These are phyloP conservation scores for Colletotrichum truncatum DNA, from an alignment of 2,329 filamentous ascomycete genomes.

Conservation along the genomic window DNA sequence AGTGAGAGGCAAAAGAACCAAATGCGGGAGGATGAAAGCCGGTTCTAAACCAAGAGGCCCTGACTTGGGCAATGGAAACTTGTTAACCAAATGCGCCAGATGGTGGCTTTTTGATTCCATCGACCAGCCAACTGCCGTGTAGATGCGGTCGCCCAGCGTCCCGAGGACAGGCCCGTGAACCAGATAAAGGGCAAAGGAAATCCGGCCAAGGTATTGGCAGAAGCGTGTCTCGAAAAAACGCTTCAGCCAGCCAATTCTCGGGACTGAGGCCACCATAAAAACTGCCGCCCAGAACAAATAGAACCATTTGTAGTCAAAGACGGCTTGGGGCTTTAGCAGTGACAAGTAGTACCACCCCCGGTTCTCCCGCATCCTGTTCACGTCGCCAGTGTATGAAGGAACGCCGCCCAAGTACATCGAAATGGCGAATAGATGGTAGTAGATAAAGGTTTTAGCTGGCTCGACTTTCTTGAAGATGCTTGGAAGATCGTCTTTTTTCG, in stretches of 20 bases:
- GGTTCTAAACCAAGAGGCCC: conserved; percentile 71
- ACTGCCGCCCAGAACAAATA: conserved; percentile 48
- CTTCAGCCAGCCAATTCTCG: conserved; percentile 48
- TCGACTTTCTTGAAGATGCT: conserved; percentile 53
- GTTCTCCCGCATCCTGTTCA: conserved; percentile 5
- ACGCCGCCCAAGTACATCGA: conserved; percentile 43
- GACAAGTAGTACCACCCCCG: conserved; percentile 43
- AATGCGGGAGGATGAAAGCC: conserved; percentile 66
- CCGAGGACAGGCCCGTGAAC: conserved; percentile 67
- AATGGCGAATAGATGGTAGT: conserved; percentile 45
- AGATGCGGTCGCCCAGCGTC: conserved; percentile 63
- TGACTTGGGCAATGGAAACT: conserved; percentile 59
- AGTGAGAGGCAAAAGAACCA: conserved; percentile 68
- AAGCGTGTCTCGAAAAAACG: conserved; percentile 57
- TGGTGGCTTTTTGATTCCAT: conserved; percentile 57
- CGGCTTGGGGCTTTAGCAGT: conserved; percentile 67
- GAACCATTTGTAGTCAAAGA: conserved; percentile 61
- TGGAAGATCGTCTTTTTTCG: conserved; percentile 58
- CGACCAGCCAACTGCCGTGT: conserved; percentile 67
- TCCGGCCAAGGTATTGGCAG: conserved; percentile 67
- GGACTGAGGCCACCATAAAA: conserved; percentile 44
- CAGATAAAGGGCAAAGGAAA: conserved; percentile 69
- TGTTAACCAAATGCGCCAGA: conserved; percentile 66
- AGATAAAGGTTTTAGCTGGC: conserved; percentile 60
- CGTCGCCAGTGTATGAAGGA: conserved; percentile 31